These are phyloP conservation scores for Rhynchosporium agropyri DNA, from an alignment of 2,329 filamentous ascomycete genomes.

Conservation along the genomic window DNA sequence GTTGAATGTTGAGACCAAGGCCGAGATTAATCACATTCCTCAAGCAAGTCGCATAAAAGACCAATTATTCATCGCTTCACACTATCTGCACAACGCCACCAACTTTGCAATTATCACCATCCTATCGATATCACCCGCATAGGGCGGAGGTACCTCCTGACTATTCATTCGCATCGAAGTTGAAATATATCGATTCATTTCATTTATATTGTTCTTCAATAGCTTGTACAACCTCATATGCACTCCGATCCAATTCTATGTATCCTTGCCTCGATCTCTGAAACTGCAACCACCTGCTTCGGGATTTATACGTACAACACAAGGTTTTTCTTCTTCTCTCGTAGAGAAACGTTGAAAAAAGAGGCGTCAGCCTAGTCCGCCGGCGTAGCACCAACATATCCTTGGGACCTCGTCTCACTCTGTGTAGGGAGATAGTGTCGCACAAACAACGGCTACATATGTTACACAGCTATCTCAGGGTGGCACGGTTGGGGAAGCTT, in stretches of 20 bases:
- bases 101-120: too few species aligned
- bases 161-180: too few species aligned
- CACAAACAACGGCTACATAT: slow-evolving; percentile 1
- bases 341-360: not conserved
- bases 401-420: not conserved
- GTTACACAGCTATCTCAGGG: not conserved
- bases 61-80: too few species aligned
- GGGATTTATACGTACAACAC: not conserved
- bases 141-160: not conserved
- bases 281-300: not conserved
- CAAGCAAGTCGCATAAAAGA: too few species aligned
- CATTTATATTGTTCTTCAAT: slow-evolving; percentile 6
- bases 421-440: not conserved
- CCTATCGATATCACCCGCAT: too few species aligned
- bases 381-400: not conserved
- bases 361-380: not conserved
- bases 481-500: slow-evolving; percentile 4
- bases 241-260: not conserved
- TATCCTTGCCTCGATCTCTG: too few species aligned
- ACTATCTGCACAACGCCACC: too few species aligned
- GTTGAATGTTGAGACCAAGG: too few species aligned
- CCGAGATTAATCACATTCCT: too few species aligned
- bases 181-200: not conserved
- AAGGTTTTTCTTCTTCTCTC: not conserved
- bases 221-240: not conserved